Evolutionary conservation across 1,284 basidiomycete species (phyloP), one percentile per base, ranked within the genome.

Genomic region (Microbotryum violaceum): DNA sequence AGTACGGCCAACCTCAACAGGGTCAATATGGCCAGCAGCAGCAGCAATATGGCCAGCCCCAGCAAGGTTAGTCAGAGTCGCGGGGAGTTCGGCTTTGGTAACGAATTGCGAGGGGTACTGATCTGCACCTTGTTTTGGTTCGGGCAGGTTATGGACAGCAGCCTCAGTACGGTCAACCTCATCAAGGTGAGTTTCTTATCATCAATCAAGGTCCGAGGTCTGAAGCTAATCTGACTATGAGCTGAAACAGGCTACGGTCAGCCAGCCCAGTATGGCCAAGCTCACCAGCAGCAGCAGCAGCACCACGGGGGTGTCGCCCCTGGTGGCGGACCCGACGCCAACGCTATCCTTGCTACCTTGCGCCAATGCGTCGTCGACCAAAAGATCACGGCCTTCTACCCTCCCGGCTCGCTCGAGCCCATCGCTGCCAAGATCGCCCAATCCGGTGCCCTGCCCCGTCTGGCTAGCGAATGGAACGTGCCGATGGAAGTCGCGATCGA

Each of bases 401-500:
- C 76, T 21, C 78, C 73, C 0, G 75, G 75, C 10, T 70, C 70
- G 12, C 70, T 78, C 45, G 74, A 77, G 59, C 70, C 69, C 49
- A 75, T 79, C 64, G 78, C 77, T 0, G 72, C 75, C 58, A 70
- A 73, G 42, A 75, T 79, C 48, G 75, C 75, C 1, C 67, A 70
- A 18, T 74, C 74, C 2, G 77, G 78, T 23, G 75, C 73, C 6
- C 69, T 79, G 10, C 71, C 72, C 49, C 71, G 72, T 67, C 70
- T 79, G 49, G 75, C 76, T 8, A 29, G 65, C 20, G 77, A 79
- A 57, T 79, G 78, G 78, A 66, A 49, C 14, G 44, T 66, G 23
- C 65, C 65, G 9, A 54, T 66, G 48, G 65, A 66, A 54, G 27
- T 61, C 4, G 37, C 57, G 45, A 54, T 45, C 18, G 78, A 79